Evolutionary conservation across 371 early-diverging fungal genomes (phyloP), one percentile per base, ranked within the genome.

Genomic region (Mortierella sp.): DNA sequence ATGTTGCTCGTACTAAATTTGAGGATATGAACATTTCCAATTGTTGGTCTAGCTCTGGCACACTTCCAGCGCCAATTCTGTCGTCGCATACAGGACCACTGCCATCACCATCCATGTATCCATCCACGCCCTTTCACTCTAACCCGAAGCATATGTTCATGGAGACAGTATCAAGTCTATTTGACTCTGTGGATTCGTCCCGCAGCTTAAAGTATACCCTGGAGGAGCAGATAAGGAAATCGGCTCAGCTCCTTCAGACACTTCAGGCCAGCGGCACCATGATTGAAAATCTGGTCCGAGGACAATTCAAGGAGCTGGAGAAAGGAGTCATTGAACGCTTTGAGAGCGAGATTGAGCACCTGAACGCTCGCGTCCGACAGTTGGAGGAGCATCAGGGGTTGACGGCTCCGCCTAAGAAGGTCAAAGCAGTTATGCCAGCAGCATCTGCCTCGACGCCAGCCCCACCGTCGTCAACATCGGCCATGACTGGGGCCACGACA

Each of bases 161-260:
- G 63, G 87, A 89, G 53, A 86, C 87, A 0, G 86, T 87, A 64
- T 84, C 87, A 55, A 83, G 81, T 62, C 54, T 87, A 8, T 86
- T 86, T 79, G 89, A 89, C 53, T 85, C 86, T 4, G 84, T 89
- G 41, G 87, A 87, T 46, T 83, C 84, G 2, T 85, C 83, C 6
- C 79, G 83, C 12, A 83, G 82, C 0, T 80, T 94, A 39, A 87
- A 88, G 55, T 63, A 82, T 24, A 89, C 90, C 19, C 81, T 94
- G 62, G 89, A 90, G 65, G 93, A 92, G 51, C 93, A 93, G 75
- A 86, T 94, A 49, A 86, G 94, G 19, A 86, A 87, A 12, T 89
- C 92, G 5, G 82, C 90, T 0, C 83, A 91, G 5, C 66, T 94
- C 47, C 86, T 94, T 24, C 91, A 92, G 60, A 92, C 93, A 6